phyloP scores from a whole-genome alignment of 2,329 filamentous ascomycete species.

The Apiospora marii region DNA sequence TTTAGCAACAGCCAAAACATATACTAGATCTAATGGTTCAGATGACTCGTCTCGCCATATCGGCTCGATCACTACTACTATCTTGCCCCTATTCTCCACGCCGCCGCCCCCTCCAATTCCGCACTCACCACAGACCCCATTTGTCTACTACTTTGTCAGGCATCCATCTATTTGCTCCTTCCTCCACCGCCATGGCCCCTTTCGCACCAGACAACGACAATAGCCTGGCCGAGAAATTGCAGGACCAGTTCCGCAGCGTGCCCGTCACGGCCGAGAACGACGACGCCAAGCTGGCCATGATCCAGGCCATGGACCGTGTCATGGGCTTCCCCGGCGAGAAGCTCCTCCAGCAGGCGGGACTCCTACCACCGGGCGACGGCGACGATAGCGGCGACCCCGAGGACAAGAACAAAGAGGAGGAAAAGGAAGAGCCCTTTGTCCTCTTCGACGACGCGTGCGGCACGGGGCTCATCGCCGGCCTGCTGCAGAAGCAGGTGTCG shows the following conservation, averaged over 20 bases:
- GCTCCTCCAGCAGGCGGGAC: constrained; percentile 4
- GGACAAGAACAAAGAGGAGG: not conserved
- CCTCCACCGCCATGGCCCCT: not conserved
- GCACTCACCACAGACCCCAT: not conserved
- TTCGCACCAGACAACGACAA: too few species aligned
- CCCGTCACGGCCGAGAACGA: not conserved
- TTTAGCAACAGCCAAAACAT: not conserved
- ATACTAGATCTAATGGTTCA: not conserved
- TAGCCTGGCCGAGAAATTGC: not conserved
- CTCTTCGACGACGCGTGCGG: constrained; percentile 20
- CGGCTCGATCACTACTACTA: not conserved
- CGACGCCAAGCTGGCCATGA: not conserved
- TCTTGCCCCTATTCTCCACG: not conserved
- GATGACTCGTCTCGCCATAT: not conserved
- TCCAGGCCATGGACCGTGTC: not conserved
- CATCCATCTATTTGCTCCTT: not conserved
- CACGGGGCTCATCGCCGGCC: constrained; percentile 1
- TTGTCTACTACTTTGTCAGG: not conserved
- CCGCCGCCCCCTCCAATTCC: not conserved
- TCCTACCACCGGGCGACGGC: not conserved
- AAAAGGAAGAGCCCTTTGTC: not conserved
- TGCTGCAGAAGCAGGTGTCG: not conserved
- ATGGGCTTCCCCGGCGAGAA: not conserved
- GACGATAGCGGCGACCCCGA: not conserved
- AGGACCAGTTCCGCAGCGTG: not conserved